Conservation (phyloP, 257 asterid genomes). For the Avicennia marina region DNA sequence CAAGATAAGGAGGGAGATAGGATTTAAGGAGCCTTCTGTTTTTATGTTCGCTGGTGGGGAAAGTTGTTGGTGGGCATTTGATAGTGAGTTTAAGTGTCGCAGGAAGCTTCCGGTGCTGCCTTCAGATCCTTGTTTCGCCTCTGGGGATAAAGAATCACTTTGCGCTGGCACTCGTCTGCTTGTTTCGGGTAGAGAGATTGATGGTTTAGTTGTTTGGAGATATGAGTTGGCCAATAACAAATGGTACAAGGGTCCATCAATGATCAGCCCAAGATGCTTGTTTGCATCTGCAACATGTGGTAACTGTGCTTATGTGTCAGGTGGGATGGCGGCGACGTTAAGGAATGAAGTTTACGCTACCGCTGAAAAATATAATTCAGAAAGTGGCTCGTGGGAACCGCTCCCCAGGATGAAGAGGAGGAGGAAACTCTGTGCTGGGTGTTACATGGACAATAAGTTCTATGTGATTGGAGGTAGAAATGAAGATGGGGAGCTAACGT, state of each 20-base stretch:
- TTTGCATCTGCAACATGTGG: conserved; percentile 77
- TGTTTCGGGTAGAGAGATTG: conserved; percentile 62
- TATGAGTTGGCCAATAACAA: conserved; percentile 47
- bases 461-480: conserved; percentile 72
- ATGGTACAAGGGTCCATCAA: conserved; percentile 67
- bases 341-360: conserved; percentile 37
- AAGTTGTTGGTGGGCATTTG: conserved; percentile 64
- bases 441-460: conserved; percentile 65
- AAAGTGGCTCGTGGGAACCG: conserved; percentile 42
- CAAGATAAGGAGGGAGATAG: conserved; percentile 45
- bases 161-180: conserved; percentile 72
- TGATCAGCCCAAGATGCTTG: conserved; percentile 68
- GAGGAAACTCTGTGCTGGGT: conserved; percentile 57
- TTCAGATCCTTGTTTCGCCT: conserved; percentile 50
- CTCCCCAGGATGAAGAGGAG: conserved; percentile 62
- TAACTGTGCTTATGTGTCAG: conserved; percentile 57
- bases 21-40: conserved; percentile 48
- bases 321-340: conserved; percentile 44
- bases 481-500: conserved; percentile 47
- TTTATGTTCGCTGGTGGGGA: conserved; percentile 74
- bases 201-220: conserved; percentile 65
- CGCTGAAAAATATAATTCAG: conserved; percentile 54
- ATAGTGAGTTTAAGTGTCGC: conserved; percentile 47
- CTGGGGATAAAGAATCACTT: conserved; percentile 68
- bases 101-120: conserved; percentile 58